Evolutionary conservation across 495 filamentous ascomycete species (phyloP), one percentile per base, ranked within the genome.

Genomic region (Lepraria neglecta): DNA sequence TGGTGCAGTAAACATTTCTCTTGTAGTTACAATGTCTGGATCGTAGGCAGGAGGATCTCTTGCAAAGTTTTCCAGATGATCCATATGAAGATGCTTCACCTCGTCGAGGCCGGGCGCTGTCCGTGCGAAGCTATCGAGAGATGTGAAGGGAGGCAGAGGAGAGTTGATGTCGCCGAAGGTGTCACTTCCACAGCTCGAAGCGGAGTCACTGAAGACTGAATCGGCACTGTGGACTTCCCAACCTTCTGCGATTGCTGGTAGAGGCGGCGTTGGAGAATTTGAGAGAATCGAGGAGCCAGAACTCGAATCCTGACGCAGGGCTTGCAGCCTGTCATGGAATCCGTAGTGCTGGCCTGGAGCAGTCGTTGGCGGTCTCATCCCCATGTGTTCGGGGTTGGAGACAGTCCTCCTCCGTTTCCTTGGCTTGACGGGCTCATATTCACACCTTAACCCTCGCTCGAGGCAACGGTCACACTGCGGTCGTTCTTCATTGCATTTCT

Each of bases 401-500:
- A 66, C 53, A 53, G 66, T 70, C 64, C 75, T 77, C 70, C 76
- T 77, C 47, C 81, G 68, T 67, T 84, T 82, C 24, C 82, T 77
- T 1, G 82, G 82, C 50, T 79, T 81, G 27, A 82, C 76, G 9
- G 75, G 69, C 44, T 84, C 82, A 64, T 86, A 86, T 46, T 73
- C 72, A 63, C 83, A 86, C 53, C 75, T 69, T 19, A 79, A 69
- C 15, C 73, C 72, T 50, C 78, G 76, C 69, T 85, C 82, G 33
- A 66, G 62, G 69, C 83, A 86, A 31, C 83, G 79, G 50, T 79
- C 74, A 69, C 83, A 86, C 59, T 76, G 71, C 3, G 83, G 83
- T 17, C 78, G 79, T 56, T 72, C 75, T 67, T 86, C 83, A 64
- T 86, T 82, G 66, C 83, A 86, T 73, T 86, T 86, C 69, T 86